A percentile compares a stretch with the other conserved stretches of the same genome.
phyloP scores from a whole-genome alignment of 768 basidiomycete species.

The Porpolomopsis calyptriformis region DNA sequence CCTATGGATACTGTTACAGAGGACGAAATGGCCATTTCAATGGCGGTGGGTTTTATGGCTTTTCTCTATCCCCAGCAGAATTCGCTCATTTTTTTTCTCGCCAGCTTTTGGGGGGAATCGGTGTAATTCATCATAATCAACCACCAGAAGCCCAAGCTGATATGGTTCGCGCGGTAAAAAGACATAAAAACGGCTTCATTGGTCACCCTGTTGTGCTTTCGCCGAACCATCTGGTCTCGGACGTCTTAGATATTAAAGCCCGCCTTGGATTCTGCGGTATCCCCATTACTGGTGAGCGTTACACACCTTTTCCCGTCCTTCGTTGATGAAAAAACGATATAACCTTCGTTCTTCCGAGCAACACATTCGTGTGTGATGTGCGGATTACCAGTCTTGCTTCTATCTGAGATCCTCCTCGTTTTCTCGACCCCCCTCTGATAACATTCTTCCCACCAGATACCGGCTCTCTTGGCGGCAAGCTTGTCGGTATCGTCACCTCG shows the following conservation, averaged over 20 bases:
- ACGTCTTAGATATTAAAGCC: constrained; percentile 89
- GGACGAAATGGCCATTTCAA: constrained; percentile 82
- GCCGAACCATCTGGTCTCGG: constrained; percentile 66
- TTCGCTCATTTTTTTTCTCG: constrained; percentile 5
- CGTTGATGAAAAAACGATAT: constrained; percentile 38
- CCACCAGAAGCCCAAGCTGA: constrained; percentile 75
- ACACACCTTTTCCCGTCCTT: constrained; percentile 7
- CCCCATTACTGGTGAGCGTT: constrained; percentile 83
- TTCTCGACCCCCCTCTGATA: constrained; percentile 13
- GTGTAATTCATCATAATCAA: constrained; percentile 98
- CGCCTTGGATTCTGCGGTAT: constrained; percentile 92
- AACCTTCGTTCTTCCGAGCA: constrained; percentile 91
- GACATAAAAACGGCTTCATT: constrained; percentile 98
- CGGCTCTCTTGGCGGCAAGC: constrained; percentile 79
- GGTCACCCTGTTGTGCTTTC: constrained; percentile 85
- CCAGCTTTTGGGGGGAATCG: constrained; percentile 87
- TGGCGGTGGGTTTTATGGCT: constrained; percentile 57
- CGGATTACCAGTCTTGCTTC: constrained; percentile 37
- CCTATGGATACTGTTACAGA: constrained; percentile 99
- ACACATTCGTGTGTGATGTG: constrained; percentile 66
- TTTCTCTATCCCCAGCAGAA: neutral
- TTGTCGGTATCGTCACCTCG: constrained; percentile 92
- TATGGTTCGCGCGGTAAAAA: constrained; percentile 96
- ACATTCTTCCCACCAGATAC: constrained; percentile 44
- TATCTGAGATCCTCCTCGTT: constrained; percentile 26